phyloP scores from a whole-genome alignment of 202 grass and related monocot species.

The Schoenoplectus tabernaemontani region DNA sequence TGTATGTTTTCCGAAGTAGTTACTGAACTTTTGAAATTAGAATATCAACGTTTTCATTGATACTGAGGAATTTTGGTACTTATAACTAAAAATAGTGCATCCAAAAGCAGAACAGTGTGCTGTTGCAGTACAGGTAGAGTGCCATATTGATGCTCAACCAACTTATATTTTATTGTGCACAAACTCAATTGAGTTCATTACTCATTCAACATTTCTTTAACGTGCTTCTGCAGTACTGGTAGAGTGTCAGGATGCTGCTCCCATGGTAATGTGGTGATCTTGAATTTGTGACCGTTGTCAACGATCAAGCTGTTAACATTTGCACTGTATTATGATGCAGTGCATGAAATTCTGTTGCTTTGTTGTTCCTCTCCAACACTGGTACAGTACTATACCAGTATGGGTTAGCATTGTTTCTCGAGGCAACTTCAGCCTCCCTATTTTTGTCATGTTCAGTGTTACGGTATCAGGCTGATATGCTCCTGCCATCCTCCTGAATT shows the following conservation, averaged over 20 bases:
- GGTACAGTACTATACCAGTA: not conserved
- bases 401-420: not conserved
- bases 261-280: not conserved
- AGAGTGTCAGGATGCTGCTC: not conserved
- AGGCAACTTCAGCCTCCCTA: not conserved
- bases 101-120: not conserved
- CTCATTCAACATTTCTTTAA: not conserved
- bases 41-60: not conserved
- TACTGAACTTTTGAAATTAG: not conserved
- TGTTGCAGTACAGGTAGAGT: not conserved
- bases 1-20: not conserved
- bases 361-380: not conserved
- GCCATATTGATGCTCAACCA: not conserved
- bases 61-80: not conserved
- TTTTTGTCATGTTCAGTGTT: not conserved
- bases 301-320: too few relatives aligned
- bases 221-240: not conserved
- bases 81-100: not conserved
- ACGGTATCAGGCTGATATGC: not conserved
- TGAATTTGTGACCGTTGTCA: not conserved
- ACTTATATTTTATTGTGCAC: too few relatives aligned
- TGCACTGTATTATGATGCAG: too few relatives aligned
- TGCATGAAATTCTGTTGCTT: not conserved
- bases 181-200: not conserved
- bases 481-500: not conserved